Evolutionary conservation across 805 yeast species (phyloP).

Genomic region (Candida namnaoensis): DNA sequence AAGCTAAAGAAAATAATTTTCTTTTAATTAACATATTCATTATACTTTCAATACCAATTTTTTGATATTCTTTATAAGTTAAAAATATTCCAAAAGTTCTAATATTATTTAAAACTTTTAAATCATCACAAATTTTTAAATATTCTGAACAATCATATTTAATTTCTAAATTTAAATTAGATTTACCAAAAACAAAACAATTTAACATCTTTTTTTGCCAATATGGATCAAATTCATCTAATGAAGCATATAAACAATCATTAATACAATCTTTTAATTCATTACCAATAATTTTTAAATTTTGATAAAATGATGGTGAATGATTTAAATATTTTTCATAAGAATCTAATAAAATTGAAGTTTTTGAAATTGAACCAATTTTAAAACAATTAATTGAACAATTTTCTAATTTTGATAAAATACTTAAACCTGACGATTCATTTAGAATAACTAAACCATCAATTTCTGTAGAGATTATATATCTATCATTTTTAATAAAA

Average conservation of each 20-base stretch:
- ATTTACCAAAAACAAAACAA: slow-evolving; percentile 85
- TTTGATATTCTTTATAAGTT: slow-evolving; percentile 45
- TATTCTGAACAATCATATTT: not conserved
- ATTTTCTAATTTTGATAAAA: slow-evolving; percentile 53
- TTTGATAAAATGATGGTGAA: slow-evolving; percentile 78
- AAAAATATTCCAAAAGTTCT: slow-evolving; percentile 65
- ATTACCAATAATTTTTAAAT: slow-evolving; percentile 43
- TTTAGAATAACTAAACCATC: slow-evolving; percentile 75
- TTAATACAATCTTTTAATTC: slow-evolving; percentile 54
- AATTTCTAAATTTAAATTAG: slow-evolving; percentile 20
- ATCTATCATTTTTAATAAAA: slow-evolving; percentile 38
- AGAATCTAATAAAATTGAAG: slow-evolving; percentile 79
- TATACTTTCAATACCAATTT: slow-evolving; percentile 47
- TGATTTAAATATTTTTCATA: slow-evolving; percentile 54
- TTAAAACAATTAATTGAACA: slow-evolving; percentile 55
- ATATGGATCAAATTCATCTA: slow-evolving; percentile 65
- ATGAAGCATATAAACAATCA: slow-evolving; percentile 65
- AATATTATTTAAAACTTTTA: slow-evolving; percentile 65
- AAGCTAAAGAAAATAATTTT: slow-evolving; percentile 50
- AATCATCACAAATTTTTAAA: slow-evolving; percentile 48
- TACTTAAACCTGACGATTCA: slow-evolving; percentile 38
- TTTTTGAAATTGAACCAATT: slow-evolving; percentile 77
- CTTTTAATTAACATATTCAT: slow-evolving; percentile 51
- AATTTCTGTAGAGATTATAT: slow-evolving; percentile 37
- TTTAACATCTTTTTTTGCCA: slow-evolving; percentile 75